phyloP scores from a whole-genome alignment of 148 eudicot genomes.

The Pouteria glomerata region DNA sequence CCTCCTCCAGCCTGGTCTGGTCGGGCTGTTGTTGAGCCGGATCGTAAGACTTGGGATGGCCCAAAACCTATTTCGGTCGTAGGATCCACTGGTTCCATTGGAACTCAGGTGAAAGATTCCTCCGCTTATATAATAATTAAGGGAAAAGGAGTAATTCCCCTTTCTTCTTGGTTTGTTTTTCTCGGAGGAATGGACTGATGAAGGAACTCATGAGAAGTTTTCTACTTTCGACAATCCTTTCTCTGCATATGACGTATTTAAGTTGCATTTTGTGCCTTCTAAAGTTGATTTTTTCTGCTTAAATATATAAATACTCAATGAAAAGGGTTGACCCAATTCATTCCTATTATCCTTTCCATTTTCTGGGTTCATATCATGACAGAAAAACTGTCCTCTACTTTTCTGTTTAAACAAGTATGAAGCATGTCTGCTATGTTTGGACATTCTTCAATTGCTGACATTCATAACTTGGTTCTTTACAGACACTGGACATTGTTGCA shows the following conservation, averaged over 20 bases:
- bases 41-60: constrained; percentile 72
- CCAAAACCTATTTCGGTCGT: constrained; percentile 89
- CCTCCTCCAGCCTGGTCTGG: constrained; percentile 99
- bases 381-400: not conserved
- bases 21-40: constrained; percentile 69
- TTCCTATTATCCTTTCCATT: not conserved
- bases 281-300: not conserved
- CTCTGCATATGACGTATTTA: too few species aligned
- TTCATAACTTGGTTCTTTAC: constrained; percentile 21
- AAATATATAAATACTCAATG: not conserved
- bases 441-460: constrained; percentile 15
- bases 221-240: too few species aligned
- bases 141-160: too few species aligned
- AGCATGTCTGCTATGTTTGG: not conserved
- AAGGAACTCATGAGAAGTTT: too few species aligned
- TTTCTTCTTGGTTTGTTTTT: too few species aligned
- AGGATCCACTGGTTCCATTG: constrained; percentile 98
- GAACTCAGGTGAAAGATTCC: constrained; percentile 71
- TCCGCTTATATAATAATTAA: not conserved
- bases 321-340: not conserved
- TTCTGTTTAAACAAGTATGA: not conserved
- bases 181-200: too few species aligned
- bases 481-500: constrained; percentile 93
- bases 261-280: too few species aligned
- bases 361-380: not conserved